phyloP scores from a whole-genome alignment of 352 stramenopile species.

The Globisporangium cederbergense region DNA sequence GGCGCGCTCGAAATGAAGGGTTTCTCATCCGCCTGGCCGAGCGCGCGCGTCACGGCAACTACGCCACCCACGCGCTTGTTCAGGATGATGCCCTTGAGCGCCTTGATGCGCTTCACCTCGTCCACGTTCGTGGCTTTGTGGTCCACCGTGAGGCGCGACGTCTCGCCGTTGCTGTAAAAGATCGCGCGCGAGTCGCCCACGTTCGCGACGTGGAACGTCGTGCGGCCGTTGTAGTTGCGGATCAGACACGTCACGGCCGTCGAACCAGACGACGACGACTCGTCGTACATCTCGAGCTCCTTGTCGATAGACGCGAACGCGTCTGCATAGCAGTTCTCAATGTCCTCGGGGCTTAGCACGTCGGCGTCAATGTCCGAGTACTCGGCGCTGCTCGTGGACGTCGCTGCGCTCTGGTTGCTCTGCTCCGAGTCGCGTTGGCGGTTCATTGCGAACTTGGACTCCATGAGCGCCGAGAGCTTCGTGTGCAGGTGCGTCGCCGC shows the following conservation, averaged over 20 bases:
- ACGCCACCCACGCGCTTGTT: conserved; percentile 77
- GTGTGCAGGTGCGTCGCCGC: conserved; percentile 67
- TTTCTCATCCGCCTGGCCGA: conserved; percentile 82
- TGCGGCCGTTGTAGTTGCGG: conserved; percentile 48
- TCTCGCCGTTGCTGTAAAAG: conserved; percentile 45
- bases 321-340: conserved; percentile 55
- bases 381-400: conserved; percentile 42
- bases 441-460: conserved; percentile 37
- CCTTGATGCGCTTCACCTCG: conserved; percentile 71
- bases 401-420: conserved; percentile 43
- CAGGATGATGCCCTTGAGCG: conserved; percentile 74
- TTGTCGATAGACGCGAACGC: conserved; percentile 62
- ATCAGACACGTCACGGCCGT: conserved; percentile 78
- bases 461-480: conserved; percentile 43
- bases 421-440: conserved; percentile 24
- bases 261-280: conserved; percentile 61
- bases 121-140: conserved; percentile 78
- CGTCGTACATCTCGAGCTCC: conserved; percentile 63
- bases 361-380: conserved; percentile 35
- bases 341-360: conserved; percentile 52
- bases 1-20: conserved; percentile 70
- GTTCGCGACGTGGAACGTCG: conserved; percentile 73
- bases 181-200: conserved; percentile 76
- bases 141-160: conserved; percentile 62
- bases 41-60: conserved; percentile 66